Conservation (phyloP, 805 yeast genomes). For the Metschnikowia amazonensis region DNA sequence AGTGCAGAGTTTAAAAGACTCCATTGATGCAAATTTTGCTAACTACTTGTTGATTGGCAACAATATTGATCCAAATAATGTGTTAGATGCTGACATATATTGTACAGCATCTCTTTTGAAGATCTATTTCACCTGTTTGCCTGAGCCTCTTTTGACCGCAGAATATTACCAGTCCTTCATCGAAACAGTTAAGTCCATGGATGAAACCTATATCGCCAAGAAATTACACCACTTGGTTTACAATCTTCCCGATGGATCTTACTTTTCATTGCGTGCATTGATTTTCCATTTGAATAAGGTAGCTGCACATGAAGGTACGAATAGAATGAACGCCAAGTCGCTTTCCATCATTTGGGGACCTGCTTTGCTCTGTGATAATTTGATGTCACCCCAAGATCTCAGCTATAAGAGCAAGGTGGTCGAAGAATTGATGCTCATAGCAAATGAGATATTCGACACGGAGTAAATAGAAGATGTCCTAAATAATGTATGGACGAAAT, state of each 20-base stretch:
- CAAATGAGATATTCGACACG: conserved; percentile 63
- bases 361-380: conserved; percentile 65
- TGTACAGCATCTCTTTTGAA: conserved; percentile 86
- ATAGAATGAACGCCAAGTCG: conserved; percentile 79
- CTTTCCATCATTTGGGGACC: conserved; percentile 96
- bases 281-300: conserved; percentile 82
- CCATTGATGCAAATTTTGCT: conserved; percentile 73
- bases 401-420: conserved; percentile 72
- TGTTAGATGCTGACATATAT: conserved; percentile 77
- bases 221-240: conserved; percentile 86
- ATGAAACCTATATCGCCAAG: conserved; percentile 49
- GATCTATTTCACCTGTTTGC: conserved; percentile 76
- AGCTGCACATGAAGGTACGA: conserved; percentile 54
- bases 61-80: conserved; percentile 36
- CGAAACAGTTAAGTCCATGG: conserved; percentile 56
- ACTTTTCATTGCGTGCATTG: conserved; percentile 82
- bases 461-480: conserved; percentile 7
- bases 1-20: conserved; percentile 66
- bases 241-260: conserved; percentile 90
- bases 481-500: background rate
- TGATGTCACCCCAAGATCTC: conserved; percentile 65
- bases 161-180: conserved; percentile 61
- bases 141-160: conserved; percentile 76
- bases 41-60: conserved; percentile 46
- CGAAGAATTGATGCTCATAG: conserved; percentile 79